Conservation (phyloP, 768 basidiomycete species). For the Rhodotorula graminis region DNA sequence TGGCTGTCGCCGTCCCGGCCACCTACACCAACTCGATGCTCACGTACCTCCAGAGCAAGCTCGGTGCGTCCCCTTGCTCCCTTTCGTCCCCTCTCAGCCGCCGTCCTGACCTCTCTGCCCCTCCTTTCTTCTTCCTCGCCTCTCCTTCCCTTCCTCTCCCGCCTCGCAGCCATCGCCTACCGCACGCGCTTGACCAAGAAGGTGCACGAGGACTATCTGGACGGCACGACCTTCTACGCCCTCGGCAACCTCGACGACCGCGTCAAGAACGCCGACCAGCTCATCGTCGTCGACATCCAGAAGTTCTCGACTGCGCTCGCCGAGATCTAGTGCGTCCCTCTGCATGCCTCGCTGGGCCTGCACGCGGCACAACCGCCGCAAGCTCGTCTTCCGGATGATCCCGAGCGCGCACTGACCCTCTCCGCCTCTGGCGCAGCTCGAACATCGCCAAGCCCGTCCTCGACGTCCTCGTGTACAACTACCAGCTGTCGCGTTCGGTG, state of each 20-base stretch:
- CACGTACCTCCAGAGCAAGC: constrained; percentile 73
- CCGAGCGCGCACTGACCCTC: background rate
- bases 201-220: constrained; percentile 76
- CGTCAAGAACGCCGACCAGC: constrained; percentile 95
- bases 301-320: constrained; percentile 84
- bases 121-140: too few relatives aligned
- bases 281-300: constrained; percentile 94
- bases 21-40: constrained; percentile 74
- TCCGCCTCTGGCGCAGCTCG: constrained; percentile 24
- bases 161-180: constrained; percentile 63
- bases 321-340: constrained; percentile 66
- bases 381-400: too few relatives aligned
- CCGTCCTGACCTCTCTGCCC: too few relatives aligned
- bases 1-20: constrained; percentile 69
- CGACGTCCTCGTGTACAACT: constrained; percentile 91
- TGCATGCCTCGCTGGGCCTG: too few relatives aligned
- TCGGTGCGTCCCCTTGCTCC: too few relatives aligned
- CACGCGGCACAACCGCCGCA: too few relatives aligned
- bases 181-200: constrained; percentile 77
- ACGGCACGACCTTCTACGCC: constrained; percentile 89
- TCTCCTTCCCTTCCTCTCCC: too few relatives aligned
- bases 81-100: too few relatives aligned
- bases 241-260: constrained; percentile 89
- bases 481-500: constrained; percentile 86
- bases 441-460: constrained; percentile 90